Conservation (phyloP, 2,329 filamentous ascomycete genomes). For the Dactylonectria macrodidyma region DNA sequence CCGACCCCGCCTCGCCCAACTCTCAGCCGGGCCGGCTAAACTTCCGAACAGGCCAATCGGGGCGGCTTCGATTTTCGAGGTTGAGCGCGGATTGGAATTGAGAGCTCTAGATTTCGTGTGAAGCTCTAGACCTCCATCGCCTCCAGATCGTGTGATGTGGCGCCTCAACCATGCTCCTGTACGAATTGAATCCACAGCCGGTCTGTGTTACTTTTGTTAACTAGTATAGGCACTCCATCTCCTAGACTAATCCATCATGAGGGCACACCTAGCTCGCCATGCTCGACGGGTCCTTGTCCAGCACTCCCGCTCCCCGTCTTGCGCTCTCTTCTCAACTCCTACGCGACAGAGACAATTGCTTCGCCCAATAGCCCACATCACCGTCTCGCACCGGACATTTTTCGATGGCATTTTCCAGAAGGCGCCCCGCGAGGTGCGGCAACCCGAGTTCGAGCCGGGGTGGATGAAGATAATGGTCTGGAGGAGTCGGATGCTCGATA, state of each 20-base stretch:
- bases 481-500: conserved; percentile 72
- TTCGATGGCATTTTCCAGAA: conserved; percentile 73
- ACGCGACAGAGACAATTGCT: conserved; percentile 47
- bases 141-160: conserved; percentile 31
- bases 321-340: conserved; percentile 50
- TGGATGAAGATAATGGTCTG: conserved; percentile 80
- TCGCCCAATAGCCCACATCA: conserved; percentile 41
- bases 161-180: conserved; percentile 47
- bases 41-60: conserved; percentile 32
- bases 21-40: conserved; percentile 40
- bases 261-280: conserved; percentile 62
- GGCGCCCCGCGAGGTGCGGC: conserved; percentile 71
- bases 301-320: conserved; percentile 53
- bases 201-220: conserved; percentile 23
- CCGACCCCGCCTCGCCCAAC: neutral
- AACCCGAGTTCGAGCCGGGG: conserved; percentile 77
- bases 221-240: conserved; percentile 36
- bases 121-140: conserved; percentile 30
- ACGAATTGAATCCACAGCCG: neutral
- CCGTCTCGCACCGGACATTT: conserved; percentile 61
- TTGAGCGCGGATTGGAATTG: conserved; percentile 41
- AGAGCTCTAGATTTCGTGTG: conserved; percentile 37
- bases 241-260: conserved; percentile 57
- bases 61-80: conserved; percentile 43
- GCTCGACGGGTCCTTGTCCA: conserved; percentile 58